phyloP scores from a whole-genome alignment of 2,329 filamentous ascomycete genomes.

The Fusarium austroafricanum region DNA sequence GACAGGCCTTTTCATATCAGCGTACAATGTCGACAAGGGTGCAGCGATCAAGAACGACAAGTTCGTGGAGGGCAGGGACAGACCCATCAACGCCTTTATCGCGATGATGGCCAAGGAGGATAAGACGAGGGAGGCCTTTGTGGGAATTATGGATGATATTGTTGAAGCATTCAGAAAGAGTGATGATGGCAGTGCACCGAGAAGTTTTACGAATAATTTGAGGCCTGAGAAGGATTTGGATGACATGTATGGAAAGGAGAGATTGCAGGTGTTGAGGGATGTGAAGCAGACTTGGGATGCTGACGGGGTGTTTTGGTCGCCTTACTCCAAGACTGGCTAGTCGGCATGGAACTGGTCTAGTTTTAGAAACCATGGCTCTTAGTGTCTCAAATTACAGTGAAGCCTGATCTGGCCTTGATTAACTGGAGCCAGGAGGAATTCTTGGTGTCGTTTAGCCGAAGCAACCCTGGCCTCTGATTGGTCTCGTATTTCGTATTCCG shows the following conservation, averaged over 20 bases:
- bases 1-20: slow-evolving; percentile 29
- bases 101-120: slow-evolving; percentile 24
- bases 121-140: slow-evolving; percentile 16
- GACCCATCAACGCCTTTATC: slow-evolving; percentile 23
- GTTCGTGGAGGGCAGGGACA: slow-evolving; percentile 41
- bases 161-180: slow-evolving; percentile 18
- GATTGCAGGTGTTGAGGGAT: slow-evolving; percentile 28
- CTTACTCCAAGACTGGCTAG: slow-evolving; percentile 4
- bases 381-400: neutral
- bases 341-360: neutral
- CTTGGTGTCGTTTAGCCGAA: neutral
- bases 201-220: slow-evolving; percentile 42
- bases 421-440: neutral
- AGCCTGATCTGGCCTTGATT: neutral
- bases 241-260: slow-evolving; percentile 36
- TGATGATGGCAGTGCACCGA: slow-evolving; percentile 13
- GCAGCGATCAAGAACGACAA: neutral
- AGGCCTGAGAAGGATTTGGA: slow-evolving; percentile 29
- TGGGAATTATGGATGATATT: slow-evolving; percentile 11
- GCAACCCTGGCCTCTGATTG: neutral
- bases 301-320: slow-evolving; percentile 45
- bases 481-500: slow-evolving; percentile 30
- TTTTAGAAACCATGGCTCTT: neutral
- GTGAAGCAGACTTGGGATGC: slow-evolving; percentile 44
- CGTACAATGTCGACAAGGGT: slow-evolving; percentile 29